Percentiles rank a stretch among this genome's conserved stretches.
These are phyloP conservation scores for Cryomyces antarcticus DNA, from an alignment of 495 filamentous ascomycete genomes.

Conservation along the genomic window DNA sequence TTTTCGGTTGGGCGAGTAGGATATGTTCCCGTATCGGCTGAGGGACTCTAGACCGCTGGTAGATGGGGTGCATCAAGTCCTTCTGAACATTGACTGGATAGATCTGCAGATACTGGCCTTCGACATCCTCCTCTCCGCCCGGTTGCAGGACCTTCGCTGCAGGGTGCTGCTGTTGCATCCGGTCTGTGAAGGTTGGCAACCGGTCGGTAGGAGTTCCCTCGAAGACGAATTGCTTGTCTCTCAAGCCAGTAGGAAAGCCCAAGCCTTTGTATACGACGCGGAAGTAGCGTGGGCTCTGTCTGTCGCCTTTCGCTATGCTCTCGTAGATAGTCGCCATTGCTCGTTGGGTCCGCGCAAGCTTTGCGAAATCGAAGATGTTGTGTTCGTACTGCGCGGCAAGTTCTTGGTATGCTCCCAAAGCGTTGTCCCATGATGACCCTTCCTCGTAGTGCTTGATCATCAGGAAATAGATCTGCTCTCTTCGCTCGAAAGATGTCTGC, in stretches of 20 bases:
- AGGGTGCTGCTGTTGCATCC: slow-evolving; percentile 81
- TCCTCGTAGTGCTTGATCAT: slow-evolving; percentile 92
- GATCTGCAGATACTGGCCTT: slow-evolving; percentile 85
- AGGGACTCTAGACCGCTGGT: slow-evolving; percentile 67
- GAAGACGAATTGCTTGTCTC: slow-evolving; percentile 87
- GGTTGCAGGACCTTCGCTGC: slow-evolving; percentile 60
- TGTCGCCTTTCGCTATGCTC: slow-evolving; percentile 58
- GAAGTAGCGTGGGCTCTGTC: slow-evolving; percentile 68
- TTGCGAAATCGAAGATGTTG: slow-evolving; percentile 76
- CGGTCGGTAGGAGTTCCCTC: slow-evolving; percentile 62
- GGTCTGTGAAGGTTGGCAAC: slow-evolving; percentile 66
- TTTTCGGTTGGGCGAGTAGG: slow-evolving; percentile 48
- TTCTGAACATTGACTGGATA: slow-evolving; percentile 62
- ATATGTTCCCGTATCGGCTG: slow-evolving; percentile 65
- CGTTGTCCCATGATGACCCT: slow-evolving; percentile 77
- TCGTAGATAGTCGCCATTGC: slow-evolving; percentile 92
- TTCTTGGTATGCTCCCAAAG: slow-evolving; percentile 78
- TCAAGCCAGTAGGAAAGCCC: slow-evolving; percentile 59
- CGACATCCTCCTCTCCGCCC: slow-evolving; percentile 55
- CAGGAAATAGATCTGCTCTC: slow-evolving; percentile 77
- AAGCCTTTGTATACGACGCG: slow-evolving; percentile 80
- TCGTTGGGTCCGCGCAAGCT: slow-evolving; percentile 70
- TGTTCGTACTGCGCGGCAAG: slow-evolving; percentile 75
- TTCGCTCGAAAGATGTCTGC: slow-evolving; percentile 80
- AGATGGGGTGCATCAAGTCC: slow-evolving; percentile 68